Percentiles rank a stretch among this genome's conserved stretches.
Evolutionary conservation across 208 protist species (phyloP).

Genomic region (Trichomonas gallinae): DNA sequence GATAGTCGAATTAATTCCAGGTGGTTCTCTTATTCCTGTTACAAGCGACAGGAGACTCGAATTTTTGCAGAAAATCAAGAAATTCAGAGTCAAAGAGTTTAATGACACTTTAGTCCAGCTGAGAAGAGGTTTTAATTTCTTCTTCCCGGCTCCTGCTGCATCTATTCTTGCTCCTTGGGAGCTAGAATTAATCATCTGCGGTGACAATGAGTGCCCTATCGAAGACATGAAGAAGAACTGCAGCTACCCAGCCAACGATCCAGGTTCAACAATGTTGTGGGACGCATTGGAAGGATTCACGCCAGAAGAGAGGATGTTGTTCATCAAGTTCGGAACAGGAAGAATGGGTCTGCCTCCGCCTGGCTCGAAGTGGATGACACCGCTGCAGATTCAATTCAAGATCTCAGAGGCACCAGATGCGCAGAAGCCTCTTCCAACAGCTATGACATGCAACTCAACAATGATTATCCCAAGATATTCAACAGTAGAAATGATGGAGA

Average conservation of each 20-base stretch:
- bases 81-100: neutral
- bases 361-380: neutral
- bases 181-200: neutral
- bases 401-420: neutral
- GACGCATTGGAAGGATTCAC: neutral
- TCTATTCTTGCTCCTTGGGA: neutral
- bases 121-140: neutral
- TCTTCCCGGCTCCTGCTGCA: neutral
- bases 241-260: neutral
- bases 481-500: neutral
- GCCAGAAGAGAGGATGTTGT: slow-evolving; percentile 8
- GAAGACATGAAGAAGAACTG: slow-evolving; percentile 14
- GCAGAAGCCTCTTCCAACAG: neutral
- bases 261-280: neutral
- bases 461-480: neutral
- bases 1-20: neutral
- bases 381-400: neutral
- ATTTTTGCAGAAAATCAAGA: neutral
- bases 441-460: neutral
- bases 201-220: neutral
- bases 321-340: neutral
- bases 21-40: neutral
- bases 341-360: slow-evolving; percentile 11
- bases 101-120: neutral
- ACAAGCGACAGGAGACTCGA: neutral